Evolutionary conservation across 192 early-diverging fungal genomes (phyloP), one percentile per base, ranked within the genome.

Genomic region (Thoreauomyces humboldtii): DNA sequence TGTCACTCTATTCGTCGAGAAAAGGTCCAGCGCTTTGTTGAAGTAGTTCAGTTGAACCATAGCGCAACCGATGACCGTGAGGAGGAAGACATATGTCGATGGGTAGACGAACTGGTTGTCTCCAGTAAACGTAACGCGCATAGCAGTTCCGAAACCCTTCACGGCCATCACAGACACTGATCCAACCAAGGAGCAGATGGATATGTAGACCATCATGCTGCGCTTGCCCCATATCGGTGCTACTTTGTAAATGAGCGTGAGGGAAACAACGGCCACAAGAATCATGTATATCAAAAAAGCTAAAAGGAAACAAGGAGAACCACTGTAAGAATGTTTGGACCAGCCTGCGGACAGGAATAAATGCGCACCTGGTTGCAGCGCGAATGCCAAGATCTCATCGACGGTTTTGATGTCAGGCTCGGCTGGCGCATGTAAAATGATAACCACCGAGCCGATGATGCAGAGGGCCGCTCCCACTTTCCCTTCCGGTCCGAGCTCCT

Each of bases 21-120:
- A 98, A 60, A 87, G 75, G 64, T 92, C 92, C 29, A 98, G 76
- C 19, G 95, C 92, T 78, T 96, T 98, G 81, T 98, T 98, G 61
- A 98, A 94, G 74, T 96, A 98, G 74, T 98, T 98, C 87, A 96
- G 91, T 78, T 98, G 95, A 31, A 89, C 88, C n/a, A 96, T 75
- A 54, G 93, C 93, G 69, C 90, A 94, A 2, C 87, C 71, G 2
- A 74, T 75, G 25, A 94, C 91, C 25, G 91, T 82, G 31, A 88
- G 72, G 19, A 84, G 87, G 74, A 98, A 95, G 21, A 92, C 80
- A 63, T 91, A 98, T 7, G 93, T 95, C 43, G 92, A 93, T 7
- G 90, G 78, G 61, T 96, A 89, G 24, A 86, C 82, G 48, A 98
- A 86, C 78, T 98, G 93, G 76, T 93, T 98, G 65, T 88, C 82